A percentile compares a stretch with the other conserved stretches of the same genome.
Conservation (phyloP, 1,284 basidiomycete genomes). For the Rhodotorula sp. region DNA sequence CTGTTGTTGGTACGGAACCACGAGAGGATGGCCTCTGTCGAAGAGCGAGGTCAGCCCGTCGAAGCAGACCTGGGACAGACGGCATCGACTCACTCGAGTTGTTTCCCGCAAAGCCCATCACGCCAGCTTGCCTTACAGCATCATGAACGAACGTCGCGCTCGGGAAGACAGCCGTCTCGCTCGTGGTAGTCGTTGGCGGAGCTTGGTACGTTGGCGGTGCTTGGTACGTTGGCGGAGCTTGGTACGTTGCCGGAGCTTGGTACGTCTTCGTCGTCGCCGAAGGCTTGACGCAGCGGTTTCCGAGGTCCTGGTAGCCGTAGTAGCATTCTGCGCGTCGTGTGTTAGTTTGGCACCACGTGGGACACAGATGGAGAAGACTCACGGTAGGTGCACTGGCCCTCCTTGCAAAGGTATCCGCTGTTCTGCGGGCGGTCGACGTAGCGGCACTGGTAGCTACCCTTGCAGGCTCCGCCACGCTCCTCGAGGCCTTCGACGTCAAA, state of each 20-base stretch:
- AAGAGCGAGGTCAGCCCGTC: not conserved
- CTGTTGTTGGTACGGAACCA: constrained; percentile 30
- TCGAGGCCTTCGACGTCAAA: not conserved
- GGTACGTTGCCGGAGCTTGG: not conserved
- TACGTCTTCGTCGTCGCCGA: not conserved
- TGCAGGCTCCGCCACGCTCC: constrained; percentile 5
- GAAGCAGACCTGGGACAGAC: too few relatives aligned
- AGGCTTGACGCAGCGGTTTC: not conserved
- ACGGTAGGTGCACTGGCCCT: constrained; percentile 12
- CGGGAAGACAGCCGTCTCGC: not conserved
- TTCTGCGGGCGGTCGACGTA: constrained; percentile 5
- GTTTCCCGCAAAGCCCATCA: constrained; percentile 12
- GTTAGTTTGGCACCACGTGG: not conserved
- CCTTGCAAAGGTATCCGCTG: not conserved
- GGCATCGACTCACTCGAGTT: constrained; percentile 7
- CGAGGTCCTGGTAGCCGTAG: constrained; percentile 2
- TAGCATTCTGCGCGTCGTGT: not conserved
- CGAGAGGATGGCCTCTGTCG: constrained; percentile 9
- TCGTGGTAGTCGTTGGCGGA: not conserved
- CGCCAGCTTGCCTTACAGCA: not conserved
- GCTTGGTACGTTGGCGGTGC: too few relatives aligned
- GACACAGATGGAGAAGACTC: not conserved
- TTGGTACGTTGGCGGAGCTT: not conserved
- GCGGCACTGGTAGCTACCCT: constrained; percentile 13
- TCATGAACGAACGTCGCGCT: not conserved